Base-by-base conservation (phyloP, 2,329 filamentous ascomycete genomes). In the Hypoxylon sp. region DNA sequence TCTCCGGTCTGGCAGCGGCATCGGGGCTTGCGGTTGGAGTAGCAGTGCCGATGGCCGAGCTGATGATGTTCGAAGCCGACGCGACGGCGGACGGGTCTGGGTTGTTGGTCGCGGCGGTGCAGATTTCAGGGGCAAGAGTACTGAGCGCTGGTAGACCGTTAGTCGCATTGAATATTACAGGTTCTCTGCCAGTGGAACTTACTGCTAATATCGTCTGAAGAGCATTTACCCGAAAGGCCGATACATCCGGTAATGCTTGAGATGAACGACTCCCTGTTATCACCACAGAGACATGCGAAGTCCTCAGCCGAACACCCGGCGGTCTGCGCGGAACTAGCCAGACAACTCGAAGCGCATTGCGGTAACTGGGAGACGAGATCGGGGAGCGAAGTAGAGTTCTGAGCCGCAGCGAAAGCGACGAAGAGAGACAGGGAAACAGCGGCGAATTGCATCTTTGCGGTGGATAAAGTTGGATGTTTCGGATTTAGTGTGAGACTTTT, bases 281-380 rank as follows among this genome's bases (percentile, higher is more conserved):
- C 29, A 5, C 69, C 69, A 69, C 78, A 79, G 37, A 79, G 71
- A 53, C 78, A 79, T 1, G 42, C 14, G 55, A 79, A 78, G 46
- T 79, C 77, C 8, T 73, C 74, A 1, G 71, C 57, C 3, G 67
- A 55, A 70, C 78, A 79, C 1, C 60, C 59, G 44, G 75, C 75
- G 0, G 64, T 54, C 5, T 63, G 17, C 10, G 77, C 72, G n/a
- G 74, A 70, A 2, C 44, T 39, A 10, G 54, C 31, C 44, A 77
- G 70, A 54, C 78, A 79, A 2, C 63, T 50, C 5, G 73, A 52
- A 47, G 78, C 77, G 66, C 78, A 79, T 39, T 59, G 35, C 11
- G 78, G 78, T 6, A 79, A 67, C 51, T 76, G 66, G 5, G 74
- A 71, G 13, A 79, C 74, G 24, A 77, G 72, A 35, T 72, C 71